These are phyloP conservation scores for Psilocybe cyanescens DNA, from an alignment of 768 basidiomycete genomes.

Conservation along the genomic window DNA sequence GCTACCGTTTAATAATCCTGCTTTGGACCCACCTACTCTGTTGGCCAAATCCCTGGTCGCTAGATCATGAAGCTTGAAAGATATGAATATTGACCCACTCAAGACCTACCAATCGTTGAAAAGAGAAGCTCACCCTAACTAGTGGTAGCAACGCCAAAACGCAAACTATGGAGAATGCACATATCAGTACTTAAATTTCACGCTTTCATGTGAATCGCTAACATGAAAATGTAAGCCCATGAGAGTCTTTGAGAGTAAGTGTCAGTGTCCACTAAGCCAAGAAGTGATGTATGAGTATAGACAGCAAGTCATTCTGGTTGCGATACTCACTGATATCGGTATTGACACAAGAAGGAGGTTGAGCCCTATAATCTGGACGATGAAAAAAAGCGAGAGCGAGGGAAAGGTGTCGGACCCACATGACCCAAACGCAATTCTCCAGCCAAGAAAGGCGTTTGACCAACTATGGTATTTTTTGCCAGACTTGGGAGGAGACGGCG, in stretches of 20 bases:
- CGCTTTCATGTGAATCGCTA: conserved; percentile 25
- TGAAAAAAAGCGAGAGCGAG: not conserved
- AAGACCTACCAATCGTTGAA: not conserved
- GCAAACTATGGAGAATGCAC: conserved; percentile 46
- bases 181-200: not conserved
- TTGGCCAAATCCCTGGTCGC: conserved; percentile 73
- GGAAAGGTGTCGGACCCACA: conserved; percentile 20
- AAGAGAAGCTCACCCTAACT: conserved; percentile 56
- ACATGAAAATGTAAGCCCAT: conserved; percentile 68
- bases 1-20: conserved; percentile 82
- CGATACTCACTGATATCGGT: conserved; percentile 62
- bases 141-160: conserved; percentile 77
- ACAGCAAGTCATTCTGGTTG: not conserved
- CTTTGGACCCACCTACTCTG: conserved; percentile 75
- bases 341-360: conserved; percentile 69
- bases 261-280: conserved; percentile 57
- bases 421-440: conserved; percentile 29
- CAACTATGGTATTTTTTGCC: conserved; percentile 7
- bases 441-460: conserved; percentile 25
- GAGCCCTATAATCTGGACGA: conserved; percentile 51
- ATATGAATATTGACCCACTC: not conserved
- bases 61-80: conserved; percentile 70
- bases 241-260: conserved; percentile 47
- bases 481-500: conserved; percentile 1
- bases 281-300: not conserved